Evolutionary conservation across 2,329 filamentous ascomycete genomes (phyloP), one percentile per base, ranked within the genome.

Genomic region (Alternaria arbusti): DNA sequence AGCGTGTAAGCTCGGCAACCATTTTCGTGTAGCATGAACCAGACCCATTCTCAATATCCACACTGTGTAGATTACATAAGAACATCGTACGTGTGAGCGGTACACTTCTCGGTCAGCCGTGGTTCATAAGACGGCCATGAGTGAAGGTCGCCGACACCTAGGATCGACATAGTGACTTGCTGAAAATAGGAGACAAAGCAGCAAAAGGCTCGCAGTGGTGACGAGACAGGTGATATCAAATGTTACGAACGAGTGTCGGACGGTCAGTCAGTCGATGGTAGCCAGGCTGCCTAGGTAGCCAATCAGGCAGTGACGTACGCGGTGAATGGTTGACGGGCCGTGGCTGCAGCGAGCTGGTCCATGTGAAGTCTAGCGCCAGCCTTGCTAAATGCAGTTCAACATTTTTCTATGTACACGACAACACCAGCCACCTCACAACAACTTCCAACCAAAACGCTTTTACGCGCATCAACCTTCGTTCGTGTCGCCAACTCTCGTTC

Each of bases 391-490:
- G 47, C 64, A 57, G 67, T 68, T 70, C 59, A 63, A 59, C 59
- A 65, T 65, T 65, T 75, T 72, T 70, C 63, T 58, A 67, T 17
- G 36, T 69, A 65, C 65, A 68, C 67, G 70, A 73, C 67, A 73
- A 72, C 71, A 72, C 73, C 67, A 72, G 56, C 70, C 64, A 68
- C 70, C 66, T 61, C 65, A 65, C 54, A 63, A 56, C 57, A 59
- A 54, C 22, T 49, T 20, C 52, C 57, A 57, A 66, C 54, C 59
- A 57, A 51, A 61, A 63, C 61, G 57, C 58, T 56, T 47, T 61
- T 57, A 59, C 66, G 60, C 68, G 68, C 69, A 67, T 65, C 65
- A 49, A 52, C 46, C 57, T 55, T 36, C 25, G 47, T 66, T 55
- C 61, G 54, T 63, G 55, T 63, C 68, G 58, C 63, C 15, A 40